Evolutionary conservation across 1,284 basidiomycete genomes (phyloP).

Genomic region (Apiotrichum gamsii): DNA sequence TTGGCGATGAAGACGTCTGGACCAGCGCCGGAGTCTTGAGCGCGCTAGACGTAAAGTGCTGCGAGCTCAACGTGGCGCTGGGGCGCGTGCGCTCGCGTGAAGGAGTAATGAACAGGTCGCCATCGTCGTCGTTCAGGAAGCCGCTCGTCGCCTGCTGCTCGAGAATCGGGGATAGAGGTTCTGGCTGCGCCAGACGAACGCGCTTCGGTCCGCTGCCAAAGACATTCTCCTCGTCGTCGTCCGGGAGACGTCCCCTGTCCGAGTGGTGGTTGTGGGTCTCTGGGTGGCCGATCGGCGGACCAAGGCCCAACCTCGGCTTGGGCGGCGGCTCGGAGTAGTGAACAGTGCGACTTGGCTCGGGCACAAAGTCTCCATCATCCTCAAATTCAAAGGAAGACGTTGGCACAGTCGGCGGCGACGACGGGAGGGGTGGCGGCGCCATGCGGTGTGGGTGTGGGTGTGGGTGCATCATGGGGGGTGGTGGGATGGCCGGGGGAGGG

Average conservation of each 20-base stretch:
- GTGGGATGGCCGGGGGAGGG: not conserved
- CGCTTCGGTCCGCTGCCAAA: slow-evolving; percentile 28
- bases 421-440: slow-evolving; percentile 3
- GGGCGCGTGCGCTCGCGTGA: slow-evolving; percentile 27
- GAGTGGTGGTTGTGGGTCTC: not conserved
- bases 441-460: not conserved
- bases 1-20: slow-evolving; percentile 43
- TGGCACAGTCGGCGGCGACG: slow-evolving; percentile 1
- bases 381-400: slow-evolving; percentile 19
- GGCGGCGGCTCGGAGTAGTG: not conserved
- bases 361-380: slow-evolving; percentile 37
- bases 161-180: slow-evolving; percentile 30
- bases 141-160: slow-evolving; percentile 17
- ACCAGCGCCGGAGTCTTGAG: slow-evolving; percentile 43
- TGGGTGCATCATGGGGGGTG: not conserved
- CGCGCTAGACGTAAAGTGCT: slow-evolving; percentile 23
- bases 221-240: slow-evolving; percentile 38
- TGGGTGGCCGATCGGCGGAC: not conserved
- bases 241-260: too few species aligned
- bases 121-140: slow-evolving; percentile 20
- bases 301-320: not conserved
- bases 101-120: slow-evolving; percentile 39
- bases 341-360: not conserved
- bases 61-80: not conserved
- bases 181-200: slow-evolving; percentile 27